phyloP scores from a whole-genome alignment of 306 rosid genomes.

The Prunus dulcis region DNA sequence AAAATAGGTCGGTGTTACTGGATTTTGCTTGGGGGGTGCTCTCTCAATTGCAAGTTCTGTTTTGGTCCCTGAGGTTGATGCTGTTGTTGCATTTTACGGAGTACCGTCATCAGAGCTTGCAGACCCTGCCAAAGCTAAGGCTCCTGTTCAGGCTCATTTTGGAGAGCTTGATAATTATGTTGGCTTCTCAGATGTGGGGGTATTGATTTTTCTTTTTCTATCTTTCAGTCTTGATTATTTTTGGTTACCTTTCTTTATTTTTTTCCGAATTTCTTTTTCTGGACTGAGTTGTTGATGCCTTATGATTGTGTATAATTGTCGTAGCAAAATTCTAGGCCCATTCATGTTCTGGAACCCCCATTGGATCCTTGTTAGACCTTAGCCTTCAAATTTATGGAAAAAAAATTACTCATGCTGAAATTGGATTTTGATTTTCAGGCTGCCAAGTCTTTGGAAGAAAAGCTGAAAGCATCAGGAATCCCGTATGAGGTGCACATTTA shows the following conservation, averaged over 20 bases:
- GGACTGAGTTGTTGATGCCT: neutral
- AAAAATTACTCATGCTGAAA: neutral
- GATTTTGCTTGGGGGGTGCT: slow-evolving; percentile 99
- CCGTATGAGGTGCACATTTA: slow-evolving; percentile 76
- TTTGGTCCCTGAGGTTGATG: slow-evolving; percentile 74
- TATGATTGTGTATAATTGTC: neutral
- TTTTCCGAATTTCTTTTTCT: neutral
- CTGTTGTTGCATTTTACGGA: slow-evolving; percentile 92
- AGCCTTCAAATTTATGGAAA: neutral
- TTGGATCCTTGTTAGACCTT: neutral
- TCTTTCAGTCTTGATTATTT: neutral
- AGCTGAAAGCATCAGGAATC: slow-evolving; percentile 80
- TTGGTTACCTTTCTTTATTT: neutral
- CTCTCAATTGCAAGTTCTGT: slow-evolving; percentile 96
- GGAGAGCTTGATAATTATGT: slow-evolving; percentile 86
- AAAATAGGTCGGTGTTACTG: slow-evolving; percentile 85
- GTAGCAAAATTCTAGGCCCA: neutral
- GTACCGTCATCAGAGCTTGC: slow-evolving; percentile 87
- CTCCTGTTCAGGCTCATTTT: slow-evolving; percentile 93
- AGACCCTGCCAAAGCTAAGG: slow-evolving; percentile 84
- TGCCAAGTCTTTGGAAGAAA: slow-evolving; percentile 82
- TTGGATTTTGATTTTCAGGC: slow-evolving; percentile 53
- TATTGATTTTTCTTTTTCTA: slow-evolving; percentile 29
- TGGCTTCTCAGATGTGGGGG: slow-evolving; percentile 92
- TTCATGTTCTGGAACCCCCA: neutral